Conservation (phyloP, 2,329 filamentous ascomycete species). For the Thielaviopsis euricoi region DNA sequence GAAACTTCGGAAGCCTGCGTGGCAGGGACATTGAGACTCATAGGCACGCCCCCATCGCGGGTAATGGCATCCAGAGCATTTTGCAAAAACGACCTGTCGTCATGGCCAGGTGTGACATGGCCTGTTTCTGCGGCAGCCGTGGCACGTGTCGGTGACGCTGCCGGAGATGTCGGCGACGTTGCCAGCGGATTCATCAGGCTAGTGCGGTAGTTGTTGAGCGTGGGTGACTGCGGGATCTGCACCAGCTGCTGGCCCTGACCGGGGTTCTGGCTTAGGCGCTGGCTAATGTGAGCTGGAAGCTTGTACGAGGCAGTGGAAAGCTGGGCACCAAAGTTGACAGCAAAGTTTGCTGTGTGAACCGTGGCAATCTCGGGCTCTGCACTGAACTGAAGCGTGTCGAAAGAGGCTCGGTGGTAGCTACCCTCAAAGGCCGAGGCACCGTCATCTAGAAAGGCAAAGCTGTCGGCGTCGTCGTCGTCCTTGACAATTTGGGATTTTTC, state of each 20-base stretch:
- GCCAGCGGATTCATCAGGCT: background rate
- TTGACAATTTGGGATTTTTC: background rate
- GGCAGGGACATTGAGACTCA: background rate
- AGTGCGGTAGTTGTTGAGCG: background rate
- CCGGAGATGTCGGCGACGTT: background rate
- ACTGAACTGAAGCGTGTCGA: background rate
- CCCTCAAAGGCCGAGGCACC: background rate
- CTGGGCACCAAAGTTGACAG: slow-evolving; percentile 4
- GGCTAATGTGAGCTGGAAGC: slow-evolving; percentile 1
- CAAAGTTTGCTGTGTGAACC: slow-evolving; percentile 2
- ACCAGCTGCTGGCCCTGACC: slow-evolving; percentile 5
- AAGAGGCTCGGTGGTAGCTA: background rate
- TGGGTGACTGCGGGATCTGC: slow-evolving; percentile 3
- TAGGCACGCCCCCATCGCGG: slow-evolving; percentile 41
- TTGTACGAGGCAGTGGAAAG: background rate
- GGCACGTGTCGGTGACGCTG: background rate
- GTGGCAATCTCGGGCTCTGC: background rate
- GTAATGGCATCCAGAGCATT: slow-evolving; percentile 83
- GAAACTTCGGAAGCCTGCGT: slow-evolving; percentile 1
- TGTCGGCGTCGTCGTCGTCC: background rate
- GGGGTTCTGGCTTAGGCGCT: slow-evolving; percentile 5
- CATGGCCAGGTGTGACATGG: slow-evolving; percentile 56
- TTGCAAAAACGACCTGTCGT: slow-evolving; percentile 75
- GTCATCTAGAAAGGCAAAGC: background rate
- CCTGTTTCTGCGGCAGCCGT: slow-evolving; percentile 14